Evolutionary conservation across 2,329 filamentous ascomycete species (phyloP).

Genomic region (Cordyceps cateniannulata): DNA sequence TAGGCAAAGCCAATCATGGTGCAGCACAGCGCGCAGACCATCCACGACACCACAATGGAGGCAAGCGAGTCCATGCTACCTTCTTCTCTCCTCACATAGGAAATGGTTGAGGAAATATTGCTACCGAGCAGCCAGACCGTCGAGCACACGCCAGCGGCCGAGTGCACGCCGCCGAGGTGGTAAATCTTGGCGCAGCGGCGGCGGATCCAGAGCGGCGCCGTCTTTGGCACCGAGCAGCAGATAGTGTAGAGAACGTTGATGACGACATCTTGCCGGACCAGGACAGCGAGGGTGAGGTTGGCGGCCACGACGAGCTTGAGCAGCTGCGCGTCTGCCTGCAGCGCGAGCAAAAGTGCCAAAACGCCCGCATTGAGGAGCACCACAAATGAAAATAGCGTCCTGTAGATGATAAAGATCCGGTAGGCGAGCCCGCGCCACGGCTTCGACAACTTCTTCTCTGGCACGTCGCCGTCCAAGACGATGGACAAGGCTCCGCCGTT

Average conservation of each 20-base stretch:
- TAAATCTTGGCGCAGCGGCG: constrained; percentile 44
- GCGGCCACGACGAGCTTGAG: constrained; percentile 37
- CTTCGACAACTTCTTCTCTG: constrained; percentile 34
- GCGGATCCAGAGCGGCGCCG: constrained; percentile 41
- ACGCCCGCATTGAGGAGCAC: constrained; percentile 45
- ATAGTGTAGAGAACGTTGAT: constrained; percentile 45
- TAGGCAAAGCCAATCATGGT: constrained; percentile 57
- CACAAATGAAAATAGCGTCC: constrained; percentile 48
- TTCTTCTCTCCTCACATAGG: constrained; percentile 17
- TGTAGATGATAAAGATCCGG: constrained; percentile 47
- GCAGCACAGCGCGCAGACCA: constrained; percentile 51
- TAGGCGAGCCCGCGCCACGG: constrained; percentile 34
- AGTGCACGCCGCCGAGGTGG: constrained; percentile 46
- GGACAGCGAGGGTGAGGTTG: constrained; percentile 43
- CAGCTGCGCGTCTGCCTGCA: constrained; percentile 28
- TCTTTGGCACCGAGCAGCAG: constrained; percentile 38
- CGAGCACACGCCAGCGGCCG: constrained; percentile 42
- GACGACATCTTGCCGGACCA: constrained; percentile 47
- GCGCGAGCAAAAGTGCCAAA: constrained; percentile 34
- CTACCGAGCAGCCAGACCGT: constrained; percentile 44
- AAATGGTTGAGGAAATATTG: constrained; percentile 31
- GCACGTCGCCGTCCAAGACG: constrained; percentile 27
- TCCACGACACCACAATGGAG: constrained; percentile 44
- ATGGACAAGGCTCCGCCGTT: constrained; percentile 17
- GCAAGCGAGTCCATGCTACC: constrained; percentile 21